A percentile compares a stretch with the other conserved stretches of the same genome.
These are phyloP conservation scores for Xylaria sp. DNA, from an alignment of 2,329 filamentous ascomycete species.

Conservation along the genomic window DNA sequence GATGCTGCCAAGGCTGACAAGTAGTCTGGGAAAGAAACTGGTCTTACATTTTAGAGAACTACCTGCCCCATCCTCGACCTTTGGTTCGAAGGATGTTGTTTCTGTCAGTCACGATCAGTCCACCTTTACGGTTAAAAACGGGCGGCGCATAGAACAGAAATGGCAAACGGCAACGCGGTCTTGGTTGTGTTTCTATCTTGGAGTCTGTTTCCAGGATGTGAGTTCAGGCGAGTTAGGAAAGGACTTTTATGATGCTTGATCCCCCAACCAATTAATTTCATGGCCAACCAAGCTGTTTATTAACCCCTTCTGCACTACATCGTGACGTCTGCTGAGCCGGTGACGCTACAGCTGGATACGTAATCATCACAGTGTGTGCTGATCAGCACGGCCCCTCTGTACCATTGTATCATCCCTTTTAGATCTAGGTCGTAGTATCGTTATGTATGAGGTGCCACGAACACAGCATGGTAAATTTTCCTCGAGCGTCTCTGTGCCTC, in stretches of 20 bases:
- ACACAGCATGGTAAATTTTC: neutral
- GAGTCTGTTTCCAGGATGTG: slow-evolving; percentile 24
- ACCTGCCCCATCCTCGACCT: slow-evolving; percentile 21
- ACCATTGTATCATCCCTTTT: neutral
- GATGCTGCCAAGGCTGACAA: slow-evolving; percentile 42
- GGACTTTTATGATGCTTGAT: slow-evolving; percentile 20
- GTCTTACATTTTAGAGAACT: slow-evolving; percentile 26
- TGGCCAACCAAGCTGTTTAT: slow-evolving; percentile 12
- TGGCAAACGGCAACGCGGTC: slow-evolving; percentile 36
- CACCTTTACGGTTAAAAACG: slow-evolving; percentile 32
- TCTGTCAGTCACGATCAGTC: slow-evolving; percentile 39
- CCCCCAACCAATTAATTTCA: slow-evolving; percentile 26
- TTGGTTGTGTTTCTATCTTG: slow-evolving; percentile 28
- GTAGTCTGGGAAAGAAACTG: slow-evolving; percentile 38
- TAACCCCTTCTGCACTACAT: neutral
- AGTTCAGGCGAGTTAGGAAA: slow-evolving; percentile 34
- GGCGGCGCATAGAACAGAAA: slow-evolving; percentile 38
- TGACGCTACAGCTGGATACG: neutral
- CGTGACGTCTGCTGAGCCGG: neutral
- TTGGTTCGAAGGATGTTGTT: slow-evolving; percentile 28
- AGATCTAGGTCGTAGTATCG: neutral
- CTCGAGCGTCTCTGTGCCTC: neutral
- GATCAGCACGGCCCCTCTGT: neutral
- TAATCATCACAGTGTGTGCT: neutral
- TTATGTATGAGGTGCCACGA: neutral